These are phyloP conservation scores for Volvariella surrecta DNA, from an alignment of 1,284 basidiomycete genomes.

Conservation along the genomic window DNA sequence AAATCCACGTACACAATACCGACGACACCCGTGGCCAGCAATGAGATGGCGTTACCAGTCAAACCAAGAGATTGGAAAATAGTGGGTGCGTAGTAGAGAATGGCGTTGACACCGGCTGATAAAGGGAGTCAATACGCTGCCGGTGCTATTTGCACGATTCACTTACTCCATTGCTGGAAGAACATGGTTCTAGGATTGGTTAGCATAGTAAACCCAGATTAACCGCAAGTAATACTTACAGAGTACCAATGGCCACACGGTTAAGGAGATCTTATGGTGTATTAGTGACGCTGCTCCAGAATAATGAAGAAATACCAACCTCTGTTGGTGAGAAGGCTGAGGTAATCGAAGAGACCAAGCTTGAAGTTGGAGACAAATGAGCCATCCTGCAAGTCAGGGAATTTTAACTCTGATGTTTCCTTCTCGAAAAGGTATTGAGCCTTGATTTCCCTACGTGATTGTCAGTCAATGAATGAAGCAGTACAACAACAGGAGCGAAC, in stretches of 20 bases:
- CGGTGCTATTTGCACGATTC: constrained; percentile 5
- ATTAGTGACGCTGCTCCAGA: neutral
- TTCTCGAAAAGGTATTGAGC: constrained; percentile 71
- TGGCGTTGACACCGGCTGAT: constrained; percentile 45
- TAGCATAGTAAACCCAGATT: constrained; percentile 2
- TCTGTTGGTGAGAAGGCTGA: constrained; percentile 42
- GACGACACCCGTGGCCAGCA: constrained; percentile 77
- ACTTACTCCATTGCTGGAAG: constrained; percentile 53
- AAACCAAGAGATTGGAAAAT: constrained; percentile 56
- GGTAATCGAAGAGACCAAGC: constrained; percentile 49
- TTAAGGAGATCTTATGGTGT: constrained; percentile 38
- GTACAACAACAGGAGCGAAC: too few relatives aligned
- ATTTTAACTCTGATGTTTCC: constrained; percentile 46
- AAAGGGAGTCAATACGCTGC: neutral
- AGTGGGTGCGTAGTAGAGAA: constrained; percentile 61
- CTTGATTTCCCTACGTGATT: constrained; percentile 55
- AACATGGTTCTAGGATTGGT: constrained; percentile 47
- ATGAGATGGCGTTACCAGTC: constrained; percentile 47
- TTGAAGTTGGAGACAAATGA: constrained; percentile 48
- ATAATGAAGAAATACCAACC: constrained; percentile 26
- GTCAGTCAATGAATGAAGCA: too few relatives aligned
- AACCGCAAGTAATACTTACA: constrained; percentile 26
- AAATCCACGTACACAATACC: constrained; percentile 54
- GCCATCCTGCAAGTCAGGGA: constrained; percentile 61
- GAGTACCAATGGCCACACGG: constrained; percentile 49